Evolutionary conservation across 116 monocot genomes (phyloP).

Genomic region (Phalaenopsis hybrid): DNA sequence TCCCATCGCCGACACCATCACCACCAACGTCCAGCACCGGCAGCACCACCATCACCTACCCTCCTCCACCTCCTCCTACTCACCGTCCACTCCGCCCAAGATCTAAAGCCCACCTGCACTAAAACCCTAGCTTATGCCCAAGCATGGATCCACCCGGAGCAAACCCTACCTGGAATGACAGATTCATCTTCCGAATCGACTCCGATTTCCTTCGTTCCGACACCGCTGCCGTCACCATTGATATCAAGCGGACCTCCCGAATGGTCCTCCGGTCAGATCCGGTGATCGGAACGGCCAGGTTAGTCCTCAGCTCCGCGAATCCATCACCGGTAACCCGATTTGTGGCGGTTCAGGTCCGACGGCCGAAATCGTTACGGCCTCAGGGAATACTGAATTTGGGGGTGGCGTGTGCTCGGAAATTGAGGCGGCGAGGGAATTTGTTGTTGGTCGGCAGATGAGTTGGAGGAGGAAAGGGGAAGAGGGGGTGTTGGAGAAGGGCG

Average conservation of each 20-base stretch:
- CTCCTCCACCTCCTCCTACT: too few relatives aligned
- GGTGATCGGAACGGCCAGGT: background rate
- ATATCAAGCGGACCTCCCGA: background rate
- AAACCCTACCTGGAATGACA: background rate
- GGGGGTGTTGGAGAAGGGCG: background rate
- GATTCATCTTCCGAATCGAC: background rate
- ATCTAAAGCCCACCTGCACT: too few relatives aligned
- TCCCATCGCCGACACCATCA: too few relatives aligned
- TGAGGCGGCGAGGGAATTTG: background rate
- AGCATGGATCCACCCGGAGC: background rate
- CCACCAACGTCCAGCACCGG: too few relatives aligned
- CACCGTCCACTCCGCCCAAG: too few relatives aligned
- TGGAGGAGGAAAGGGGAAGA: background rate
- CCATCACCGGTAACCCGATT: background rate
- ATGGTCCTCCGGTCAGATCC: background rate
- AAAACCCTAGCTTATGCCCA: too few relatives aligned
- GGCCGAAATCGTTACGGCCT: background rate
- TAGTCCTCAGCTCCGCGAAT: background rate
- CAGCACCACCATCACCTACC: too few relatives aligned
- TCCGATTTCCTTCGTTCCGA: background rate
- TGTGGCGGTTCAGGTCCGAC: background rate
- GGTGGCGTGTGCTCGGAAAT: background rate
- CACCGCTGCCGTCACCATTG: background rate
- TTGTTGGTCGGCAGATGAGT: background rate
- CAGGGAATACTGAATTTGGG: constrained; percentile 4